Base-by-base conservation (phyloP, 2,329 filamentous ascomycete species). In the Colletotrichum lupini region DNA sequence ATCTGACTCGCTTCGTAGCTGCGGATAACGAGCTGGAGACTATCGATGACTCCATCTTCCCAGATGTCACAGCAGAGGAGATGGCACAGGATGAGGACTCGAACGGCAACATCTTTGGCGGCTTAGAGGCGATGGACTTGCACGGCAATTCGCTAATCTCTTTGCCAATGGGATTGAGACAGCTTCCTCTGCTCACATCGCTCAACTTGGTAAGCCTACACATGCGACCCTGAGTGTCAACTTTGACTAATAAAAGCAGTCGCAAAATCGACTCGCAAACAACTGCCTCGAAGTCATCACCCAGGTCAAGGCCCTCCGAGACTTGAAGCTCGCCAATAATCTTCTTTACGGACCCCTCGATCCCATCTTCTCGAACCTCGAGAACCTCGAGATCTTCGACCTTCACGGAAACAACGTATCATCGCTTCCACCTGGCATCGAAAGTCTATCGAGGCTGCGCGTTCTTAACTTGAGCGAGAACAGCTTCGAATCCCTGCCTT, bases 1-100 rank as follows among this genome's bases (percentile, higher is more conserved):
- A 98, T 79, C 84, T 98, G 58, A 93, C 92, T 1, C 91, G 93
- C 74, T 91, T 98, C 62, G 90, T 97, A 75, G 95, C 94, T 6
- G 95, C 96, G 9, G 95, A 98, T 79, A 98, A 99, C 78, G 94
- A 98, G 78, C 82, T 99, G 60, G 91, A 94, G 77, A 86, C 87
- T 37, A 86, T 98, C 42, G 89, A 91, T 2, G 94, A 97, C 22
- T 84, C 86, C 2, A 86, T 95, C 22, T 98, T 98, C 77, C 95
- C 96, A 0, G 95, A 98, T 77, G 82, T 87, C 24, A 85, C 87
- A 46, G 87, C 89, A 0, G 85, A 87, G 11, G 85, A 89, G 22
- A 81, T 91, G 52, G 87, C 90, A 8, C 88, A 91, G 35, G 90
- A 93, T 22, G 91, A 93, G n/a, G 89, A 93, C 52, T 86, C 87